These are phyloP conservation scores for Penicillium sp. DNA, from an alignment of 2,329 filamentous ascomycete species.

Conservation along the genomic window DNA sequence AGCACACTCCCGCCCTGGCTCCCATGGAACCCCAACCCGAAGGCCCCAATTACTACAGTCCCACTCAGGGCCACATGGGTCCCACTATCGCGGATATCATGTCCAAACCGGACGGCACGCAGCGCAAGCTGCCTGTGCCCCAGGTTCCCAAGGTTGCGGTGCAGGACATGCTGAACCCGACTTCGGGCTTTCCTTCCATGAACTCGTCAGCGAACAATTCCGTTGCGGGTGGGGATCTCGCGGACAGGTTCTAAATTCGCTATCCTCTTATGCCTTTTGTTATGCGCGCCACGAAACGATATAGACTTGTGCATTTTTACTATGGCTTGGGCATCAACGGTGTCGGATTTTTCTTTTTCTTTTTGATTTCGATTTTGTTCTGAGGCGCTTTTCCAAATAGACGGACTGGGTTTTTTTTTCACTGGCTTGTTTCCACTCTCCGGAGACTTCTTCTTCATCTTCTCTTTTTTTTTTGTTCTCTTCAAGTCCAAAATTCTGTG, in stretches of 20 bases:
- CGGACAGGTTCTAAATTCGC: slow-evolving; percentile 52
- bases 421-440: slow-evolving; percentile 12
- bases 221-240: slow-evolving; percentile 70
- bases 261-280: slow-evolving; percentile 19
- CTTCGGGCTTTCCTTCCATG: slow-evolving; percentile 69
- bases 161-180: slow-evolving; percentile 74
- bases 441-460: slow-evolving; percentile 2
- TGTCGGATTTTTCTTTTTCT: slow-evolving; percentile 31
- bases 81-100: slow-evolving; percentile 91
- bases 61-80: slow-evolving; percentile 61
- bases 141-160: slow-evolving; percentile 85
- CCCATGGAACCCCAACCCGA: slow-evolving; percentile 70
- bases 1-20: slow-evolving; percentile 66
- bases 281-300: slow-evolving; percentile 41
- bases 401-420: slow-evolving; percentile 17
- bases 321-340: slow-evolving; percentile 38
- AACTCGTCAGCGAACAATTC: slow-evolving; percentile 77
- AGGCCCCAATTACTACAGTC: slow-evolving; percentile 59
- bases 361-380: slow-evolving; percentile 18
- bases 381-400: slow-evolving; percentile 26
- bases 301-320: slow-evolving; percentile 44
- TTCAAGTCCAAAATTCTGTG: slow-evolving; percentile 21
- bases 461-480: slow-evolving; percentile 1
- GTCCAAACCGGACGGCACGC: slow-evolving; percentile 79
- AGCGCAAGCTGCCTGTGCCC: slow-evolving; percentile 87